These are phyloP conservation scores for Blastocystis sp. DNA, from an alignment of 352 stramenopile genomes.

Conservation along the genomic window DNA sequence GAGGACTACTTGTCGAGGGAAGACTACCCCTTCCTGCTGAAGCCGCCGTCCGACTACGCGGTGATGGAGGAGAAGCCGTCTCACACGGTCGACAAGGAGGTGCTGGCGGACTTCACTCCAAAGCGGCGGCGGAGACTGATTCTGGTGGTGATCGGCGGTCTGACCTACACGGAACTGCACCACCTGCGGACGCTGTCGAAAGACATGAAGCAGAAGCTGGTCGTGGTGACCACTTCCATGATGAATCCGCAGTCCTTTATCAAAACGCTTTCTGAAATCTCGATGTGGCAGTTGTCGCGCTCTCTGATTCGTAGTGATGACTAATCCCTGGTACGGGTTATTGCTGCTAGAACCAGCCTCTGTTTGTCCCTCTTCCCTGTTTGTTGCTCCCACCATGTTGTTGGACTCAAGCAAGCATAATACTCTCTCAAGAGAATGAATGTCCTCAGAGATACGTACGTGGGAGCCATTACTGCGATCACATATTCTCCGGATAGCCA, in stretches of 20 bases:
- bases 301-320: not conserved
- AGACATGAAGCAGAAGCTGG: slow-evolving; percentile 27
- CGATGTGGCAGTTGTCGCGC: not conserved
- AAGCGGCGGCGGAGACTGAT: slow-evolving; percentile 33
- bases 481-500: slow-evolving; percentile 59
- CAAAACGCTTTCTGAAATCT: slow-evolving; percentile 35
- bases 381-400: not conserved
- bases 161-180: slow-evolving; percentile 57
- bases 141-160: slow-evolving; percentile 47
- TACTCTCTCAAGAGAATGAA: slow-evolving; percentile 30
- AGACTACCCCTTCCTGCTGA: slow-evolving; percentile 53
- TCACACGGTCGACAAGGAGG: slow-evolving; percentile 2
- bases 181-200: slow-evolving; percentile 58
- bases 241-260: slow-evolving; percentile 62
- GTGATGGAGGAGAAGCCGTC: not conserved
- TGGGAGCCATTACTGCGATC: slow-evolving; percentile 63
- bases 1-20: slow-evolving; percentile 51
- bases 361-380: not conserved
- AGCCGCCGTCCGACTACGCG: slow-evolving; percentile 29
- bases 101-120: slow-evolving; percentile 29
- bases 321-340: not conserved
- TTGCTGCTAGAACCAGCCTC: not conserved
- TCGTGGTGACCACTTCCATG: slow-evolving; percentile 46
- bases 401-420: slow-evolving; percentile 8
- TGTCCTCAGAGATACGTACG: slow-evolving; percentile 32